phyloP scores from a whole-genome alignment of 306 rosid species.

The Canavalia ensiformis region DNA sequence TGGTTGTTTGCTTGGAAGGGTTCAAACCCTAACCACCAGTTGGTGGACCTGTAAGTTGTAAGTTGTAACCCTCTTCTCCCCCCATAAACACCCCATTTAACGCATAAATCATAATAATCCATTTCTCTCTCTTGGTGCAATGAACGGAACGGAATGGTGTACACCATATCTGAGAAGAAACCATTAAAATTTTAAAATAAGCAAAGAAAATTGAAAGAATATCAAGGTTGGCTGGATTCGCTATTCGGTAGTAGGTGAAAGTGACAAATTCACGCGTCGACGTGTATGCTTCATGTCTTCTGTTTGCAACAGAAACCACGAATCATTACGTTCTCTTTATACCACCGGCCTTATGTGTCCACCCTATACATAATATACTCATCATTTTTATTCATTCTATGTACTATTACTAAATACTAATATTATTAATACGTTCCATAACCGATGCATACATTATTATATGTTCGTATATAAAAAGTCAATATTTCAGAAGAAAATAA shows the following conservation, averaged over 20 bases:
- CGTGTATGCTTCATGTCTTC: slow-evolving; percentile 48
- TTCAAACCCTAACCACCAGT: slow-evolving; percentile 84
- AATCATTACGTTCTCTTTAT: neutral
- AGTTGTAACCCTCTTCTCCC: slow-evolving; percentile 57
- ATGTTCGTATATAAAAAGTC: neutral
- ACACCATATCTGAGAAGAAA: slow-evolving; percentile 15
- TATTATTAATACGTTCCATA: neutral
- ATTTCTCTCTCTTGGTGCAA: slow-evolving; percentile 9
- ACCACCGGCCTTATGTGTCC: neutral
- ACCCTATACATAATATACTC: neutral
- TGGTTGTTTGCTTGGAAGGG: slow-evolving; percentile 81
- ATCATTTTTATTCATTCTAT: slow-evolving; percentile 5
- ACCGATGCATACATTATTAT: neutral
- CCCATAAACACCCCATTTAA: slow-evolving; percentile 66
- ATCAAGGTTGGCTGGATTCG: slow-evolving; percentile 52
- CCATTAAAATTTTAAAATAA: neutral
- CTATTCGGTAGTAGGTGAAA: slow-evolving; percentile 58
- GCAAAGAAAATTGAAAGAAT: neutral
- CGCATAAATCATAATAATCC: slow-evolving; percentile 50
- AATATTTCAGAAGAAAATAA: slow-evolving; percentile 2
- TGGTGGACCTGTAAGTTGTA: slow-evolving; percentile 79
- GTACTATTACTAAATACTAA: neutral
- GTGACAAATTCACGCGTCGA: slow-evolving; percentile 56
- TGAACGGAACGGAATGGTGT: neutral
- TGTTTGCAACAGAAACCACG: slow-evolving; percentile 38